Percentiles rank a stretch among this genome's conserved stretches.
Conservation (phyloP, 495 filamentous ascomycete species). For the Hypoxylon perforatum region DNA sequence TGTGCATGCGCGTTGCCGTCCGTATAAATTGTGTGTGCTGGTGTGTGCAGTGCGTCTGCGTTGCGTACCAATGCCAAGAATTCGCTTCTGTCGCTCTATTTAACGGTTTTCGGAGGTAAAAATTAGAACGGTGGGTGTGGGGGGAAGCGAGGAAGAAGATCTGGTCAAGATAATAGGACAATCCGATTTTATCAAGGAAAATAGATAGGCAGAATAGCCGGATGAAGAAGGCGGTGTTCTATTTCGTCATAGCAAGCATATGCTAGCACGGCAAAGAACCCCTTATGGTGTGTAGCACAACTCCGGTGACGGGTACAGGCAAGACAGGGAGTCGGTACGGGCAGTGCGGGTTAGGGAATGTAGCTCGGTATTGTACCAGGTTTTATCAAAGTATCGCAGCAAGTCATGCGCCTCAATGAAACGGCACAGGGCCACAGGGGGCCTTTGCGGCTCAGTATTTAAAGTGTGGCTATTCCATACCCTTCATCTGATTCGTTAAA, state of each 20-base stretch:
- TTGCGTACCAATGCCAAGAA: constrained; percentile 37
- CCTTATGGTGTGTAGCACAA: background rate
- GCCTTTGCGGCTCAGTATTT: constrained; percentile 36
- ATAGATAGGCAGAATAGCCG: constrained; percentile 29
- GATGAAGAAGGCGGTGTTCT: constrained; percentile 17
- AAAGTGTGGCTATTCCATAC: constrained; percentile 19
- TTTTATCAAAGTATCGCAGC: constrained; percentile 8
- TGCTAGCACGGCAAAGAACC: no score
- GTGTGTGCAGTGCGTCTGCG: constrained; percentile 7
- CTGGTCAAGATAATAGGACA: constrained; percentile 24
- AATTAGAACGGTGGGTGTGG: constrained; percentile 25
- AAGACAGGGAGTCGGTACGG: no score
- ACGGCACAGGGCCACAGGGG: constrained; percentile 15
- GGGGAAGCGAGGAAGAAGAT: background rate
- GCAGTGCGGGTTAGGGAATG: no score
- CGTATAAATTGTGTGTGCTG: background rate
- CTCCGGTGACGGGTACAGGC: no score
- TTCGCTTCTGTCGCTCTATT: background rate
- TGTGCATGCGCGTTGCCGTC: background rate
- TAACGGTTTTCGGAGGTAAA: constrained; percentile 37
- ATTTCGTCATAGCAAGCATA: constrained; percentile 40
- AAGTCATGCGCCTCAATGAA: constrained; percentile 40
- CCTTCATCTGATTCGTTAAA: constrained; percentile 30
- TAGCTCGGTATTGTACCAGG: constrained; percentile 1
- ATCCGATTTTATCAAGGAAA: constrained; percentile 9